Base-by-base conservation (phyloP, 768 basidiomycete species). In the Auriscalpium microsporum region DNA sequence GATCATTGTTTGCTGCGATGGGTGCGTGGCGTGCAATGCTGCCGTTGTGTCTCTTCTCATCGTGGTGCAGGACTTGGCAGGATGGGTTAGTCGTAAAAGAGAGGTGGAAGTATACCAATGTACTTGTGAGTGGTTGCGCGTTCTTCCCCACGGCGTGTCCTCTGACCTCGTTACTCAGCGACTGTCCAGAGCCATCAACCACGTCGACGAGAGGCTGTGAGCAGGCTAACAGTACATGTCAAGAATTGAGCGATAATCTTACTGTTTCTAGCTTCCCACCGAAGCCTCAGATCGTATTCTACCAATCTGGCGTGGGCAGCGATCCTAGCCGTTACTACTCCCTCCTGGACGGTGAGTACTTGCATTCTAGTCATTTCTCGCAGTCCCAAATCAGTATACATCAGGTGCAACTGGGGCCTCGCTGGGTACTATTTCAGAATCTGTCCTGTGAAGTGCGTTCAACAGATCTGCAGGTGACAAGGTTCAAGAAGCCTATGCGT, bases 401-500 rank as follows among this genome's bases (percentile, higher is more conserved):
- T 28, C 28, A 87, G 87, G 84, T 16, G 75, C 79, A n/a, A 82
- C 80, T 2, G 87, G 86, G 21, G 75, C 72, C 46, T 76, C 78
- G 42, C 68, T 89, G 59, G 83, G 86, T 84, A 64, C 38, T 40
- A 14, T 37, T 28, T 9, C 34, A 21, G n/a, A 11, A 6, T n/a
- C 35, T 38, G 16, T 28, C 42, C 17, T 47, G 17, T 50, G 56
- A 17, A 19, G 44, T 48, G 44, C 21, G 59, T 62, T 34, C 52
- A n/a, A 34, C 48, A 21, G 10, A n/a, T 21, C 40, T 35, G 48
- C 60, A 87, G 85, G 71, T 42, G 82, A 83, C 55, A 87, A 89
- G 63, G 83, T 89, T 2, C 82, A 88, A 68, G 85, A 88, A 59
- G 86, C 82, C 36, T 87, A 87, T 69, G 83, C 78, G n/a, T 89